A percentile compares a stretch with the other conserved stretches of the same genome.
Evolutionary conservation across 2,329 filamentous ascomycete genomes (phyloP).

Genomic region (Botrytis pseudocinerea): DNA sequence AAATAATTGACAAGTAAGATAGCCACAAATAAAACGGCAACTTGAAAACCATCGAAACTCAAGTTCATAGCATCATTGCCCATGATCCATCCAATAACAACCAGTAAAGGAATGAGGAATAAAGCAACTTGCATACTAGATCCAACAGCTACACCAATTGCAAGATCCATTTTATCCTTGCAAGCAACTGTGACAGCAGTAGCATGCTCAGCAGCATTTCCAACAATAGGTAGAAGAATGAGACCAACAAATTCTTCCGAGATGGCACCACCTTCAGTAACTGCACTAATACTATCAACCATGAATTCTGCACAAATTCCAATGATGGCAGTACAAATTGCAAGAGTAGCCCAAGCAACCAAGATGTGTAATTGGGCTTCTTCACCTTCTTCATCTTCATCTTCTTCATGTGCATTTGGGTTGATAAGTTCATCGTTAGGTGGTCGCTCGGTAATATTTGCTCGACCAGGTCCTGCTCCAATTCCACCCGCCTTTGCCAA

Average conservation of each 20-base stretch:
- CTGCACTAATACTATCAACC: constrained; percentile 70
- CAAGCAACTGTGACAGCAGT: constrained; percentile 76
- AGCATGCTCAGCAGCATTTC: constrained; percentile 79
- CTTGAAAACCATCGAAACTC: constrained; percentile 78
- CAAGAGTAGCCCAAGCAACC: constrained; percentile 72
- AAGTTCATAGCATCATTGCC: constrained; percentile 65
- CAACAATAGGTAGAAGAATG: constrained; percentile 78
- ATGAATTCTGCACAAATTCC: constrained; percentile 76
- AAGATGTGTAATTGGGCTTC: constrained; percentile 71
- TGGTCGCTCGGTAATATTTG: constrained; percentile 31
- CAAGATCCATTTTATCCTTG: constrained; percentile 75
- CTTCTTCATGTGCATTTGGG: constrained; percentile 44
- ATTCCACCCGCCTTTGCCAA: constrained; percentile 39
- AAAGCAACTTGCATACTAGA: constrained; percentile 83
- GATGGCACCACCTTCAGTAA: constrained; percentile 69
- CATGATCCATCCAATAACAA: constrained; percentile 78
- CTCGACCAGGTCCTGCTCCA: constrained; percentile 37
- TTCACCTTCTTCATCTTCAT: constrained; percentile 70
- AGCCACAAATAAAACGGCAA: constrained; percentile 80
- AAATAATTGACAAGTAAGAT: constrained; percentile 85
- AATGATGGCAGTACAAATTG: constrained; percentile 69
- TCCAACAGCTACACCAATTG: constrained; percentile 80
- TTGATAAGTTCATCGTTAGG: constrained; percentile 45
- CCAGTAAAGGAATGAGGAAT: constrained; percentile 76
- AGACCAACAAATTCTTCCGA: constrained; percentile 80